Conservation (phyloP, 1,284 basidiomycete species). For the Fomitopsis schrenkii region DNA sequence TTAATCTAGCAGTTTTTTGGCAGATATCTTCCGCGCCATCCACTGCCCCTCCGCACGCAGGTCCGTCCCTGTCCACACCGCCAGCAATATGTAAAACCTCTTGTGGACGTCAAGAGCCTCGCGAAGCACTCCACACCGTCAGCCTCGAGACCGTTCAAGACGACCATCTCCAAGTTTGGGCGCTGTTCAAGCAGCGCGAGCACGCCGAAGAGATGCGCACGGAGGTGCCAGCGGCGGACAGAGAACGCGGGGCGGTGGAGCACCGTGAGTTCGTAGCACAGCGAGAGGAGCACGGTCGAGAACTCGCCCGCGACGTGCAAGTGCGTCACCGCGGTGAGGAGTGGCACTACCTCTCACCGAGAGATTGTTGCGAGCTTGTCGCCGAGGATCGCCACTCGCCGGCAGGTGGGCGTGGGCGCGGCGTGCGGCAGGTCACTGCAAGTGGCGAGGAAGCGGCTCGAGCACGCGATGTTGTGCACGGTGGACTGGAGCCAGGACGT, state of each 20-base stretch:
- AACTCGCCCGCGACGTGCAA: background rate
- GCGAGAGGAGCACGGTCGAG: background rate
- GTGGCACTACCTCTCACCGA: background rate
- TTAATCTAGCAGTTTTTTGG: background rate
- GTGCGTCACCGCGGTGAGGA: background rate
- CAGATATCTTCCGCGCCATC: background rate
- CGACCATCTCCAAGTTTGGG: background rate
- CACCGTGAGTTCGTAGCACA: background rate
- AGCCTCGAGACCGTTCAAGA: background rate
- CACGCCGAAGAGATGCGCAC: background rate
- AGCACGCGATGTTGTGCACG: background rate
- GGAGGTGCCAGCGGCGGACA: background rate
- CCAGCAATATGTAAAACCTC: background rate
- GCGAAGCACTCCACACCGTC: background rate
- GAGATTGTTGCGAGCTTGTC: background rate
- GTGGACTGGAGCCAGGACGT: constrained; percentile 2
- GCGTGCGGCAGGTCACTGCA: background rate
- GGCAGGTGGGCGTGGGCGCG: background rate
- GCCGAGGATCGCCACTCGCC: background rate
- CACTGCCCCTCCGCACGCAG: background rate
- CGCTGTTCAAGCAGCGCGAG: background rate
- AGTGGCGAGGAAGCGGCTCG: background rate
- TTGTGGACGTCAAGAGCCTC: background rate
- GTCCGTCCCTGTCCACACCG: background rate
- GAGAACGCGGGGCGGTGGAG: background rate